A percentile compares a stretch with the other conserved stretches of the same genome.
Evolutionary conservation across 2,329 filamentous ascomycete species (phyloP).

Genomic region (Pseudogymnoascus sp.): DNA sequence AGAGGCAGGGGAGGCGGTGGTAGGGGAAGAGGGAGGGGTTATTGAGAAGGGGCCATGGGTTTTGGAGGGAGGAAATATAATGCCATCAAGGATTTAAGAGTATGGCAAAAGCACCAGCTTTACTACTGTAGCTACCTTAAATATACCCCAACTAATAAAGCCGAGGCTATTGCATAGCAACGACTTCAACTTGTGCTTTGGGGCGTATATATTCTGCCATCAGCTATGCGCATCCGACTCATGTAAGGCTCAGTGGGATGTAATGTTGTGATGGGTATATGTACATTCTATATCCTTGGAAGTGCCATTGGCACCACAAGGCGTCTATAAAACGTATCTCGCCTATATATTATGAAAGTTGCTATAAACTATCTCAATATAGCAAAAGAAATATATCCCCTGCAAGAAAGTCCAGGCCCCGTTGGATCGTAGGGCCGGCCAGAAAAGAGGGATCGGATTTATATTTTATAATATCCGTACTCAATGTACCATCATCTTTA

Average conservation of each 20-base stretch:
- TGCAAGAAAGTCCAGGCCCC: constrained; percentile 10
- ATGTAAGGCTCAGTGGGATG: background rate
- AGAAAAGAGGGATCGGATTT: constrained; percentile 6
- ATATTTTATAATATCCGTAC: constrained; percentile 1
- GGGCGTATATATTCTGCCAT: background rate
- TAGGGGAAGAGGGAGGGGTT: background rate
- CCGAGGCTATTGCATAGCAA: background rate
- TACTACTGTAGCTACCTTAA: background rate
- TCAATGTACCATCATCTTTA: constrained; percentile 11
- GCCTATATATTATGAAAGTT: background rate
- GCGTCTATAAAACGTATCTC: background rate
- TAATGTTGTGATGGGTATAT: background rate
- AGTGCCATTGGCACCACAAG: background rate
- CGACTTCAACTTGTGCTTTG: constrained; percentile 3
- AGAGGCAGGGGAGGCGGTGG: background rate
- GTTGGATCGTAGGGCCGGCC: background rate
- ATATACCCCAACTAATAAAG: constrained; percentile 7
- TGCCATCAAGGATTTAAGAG: background rate
- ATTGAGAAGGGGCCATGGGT: background rate
- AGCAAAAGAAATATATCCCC: constrained; percentile 2
- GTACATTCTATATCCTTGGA: background rate
- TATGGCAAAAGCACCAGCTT: background rate
- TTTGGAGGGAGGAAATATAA: background rate
- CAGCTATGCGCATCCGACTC: constrained; percentile 7
- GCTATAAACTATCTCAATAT: background rate